Conservation (phyloP, 257 asterid species). For the Agastache rugosa region DNA sequence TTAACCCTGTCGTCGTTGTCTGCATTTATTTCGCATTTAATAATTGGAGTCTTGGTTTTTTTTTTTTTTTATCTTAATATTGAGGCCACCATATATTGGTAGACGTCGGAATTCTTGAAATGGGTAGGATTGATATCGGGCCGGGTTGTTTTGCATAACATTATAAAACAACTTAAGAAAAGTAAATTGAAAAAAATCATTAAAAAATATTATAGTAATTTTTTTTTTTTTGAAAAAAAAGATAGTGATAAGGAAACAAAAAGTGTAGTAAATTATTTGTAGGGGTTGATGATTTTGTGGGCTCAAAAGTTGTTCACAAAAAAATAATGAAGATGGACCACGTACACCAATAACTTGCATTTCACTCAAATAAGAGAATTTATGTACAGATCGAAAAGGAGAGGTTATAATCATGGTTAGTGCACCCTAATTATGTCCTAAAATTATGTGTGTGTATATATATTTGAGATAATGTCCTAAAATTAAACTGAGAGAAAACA, state of each 20-base stretch:
- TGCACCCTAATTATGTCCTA: slow-evolving; percentile 35
- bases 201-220: too few species aligned
- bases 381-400: neutral
- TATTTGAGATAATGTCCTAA: too few species aligned
- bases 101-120: neutral
- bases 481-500: slow-evolving; percentile 8
- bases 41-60: neutral
- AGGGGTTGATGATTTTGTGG: slow-evolving; percentile 6
- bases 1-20: neutral
- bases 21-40: slow-evolving; percentile 30
- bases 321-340: slow-evolving; percentile 29
- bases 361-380: slow-evolving; percentile 47
- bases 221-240: neutral
- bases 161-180: neutral
- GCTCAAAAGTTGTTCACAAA: neutral
- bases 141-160: neutral
- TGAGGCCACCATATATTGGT: neutral
- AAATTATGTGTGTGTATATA: neutral
- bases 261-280: neutral
- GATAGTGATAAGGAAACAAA: neutral
- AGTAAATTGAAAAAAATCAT: neutral
- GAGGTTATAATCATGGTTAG: slow-evolving; percentile 25
- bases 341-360: slow-evolving; percentile 36
- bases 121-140: slow-evolving; percentile 1
- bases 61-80: neutral